Evolutionary conservation across 148 eudicot genomes (phyloP).

Genomic region (Camellia sinensis): DNA sequence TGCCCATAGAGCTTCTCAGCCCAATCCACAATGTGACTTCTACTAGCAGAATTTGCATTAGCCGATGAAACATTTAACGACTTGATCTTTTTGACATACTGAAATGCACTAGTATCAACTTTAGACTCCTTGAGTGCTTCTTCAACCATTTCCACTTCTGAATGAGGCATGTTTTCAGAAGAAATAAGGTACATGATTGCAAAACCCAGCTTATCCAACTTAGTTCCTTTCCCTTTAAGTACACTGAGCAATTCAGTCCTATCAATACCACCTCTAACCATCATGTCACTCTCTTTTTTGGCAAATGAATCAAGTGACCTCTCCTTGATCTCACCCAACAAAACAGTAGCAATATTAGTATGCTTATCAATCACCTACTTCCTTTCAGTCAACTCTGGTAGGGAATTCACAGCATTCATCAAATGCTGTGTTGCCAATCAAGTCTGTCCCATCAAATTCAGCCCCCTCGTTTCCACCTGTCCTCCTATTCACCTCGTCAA

Average conservation of each 20-base stretch:
- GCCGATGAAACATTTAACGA: conserved; percentile 81
- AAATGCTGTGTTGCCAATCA: conserved; percentile 91
- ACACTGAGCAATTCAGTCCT: conserved; percentile 68
- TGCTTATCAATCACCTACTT: conserved; percentile 92
- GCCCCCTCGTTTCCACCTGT: conserved; percentile 84
- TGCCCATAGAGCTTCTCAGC: conserved; percentile 93
- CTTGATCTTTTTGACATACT: conserved; percentile 89
- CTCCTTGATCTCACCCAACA: conserved; percentile 88
- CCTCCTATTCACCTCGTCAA: conserved; percentile 82
- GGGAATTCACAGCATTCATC: conserved; percentile 91
- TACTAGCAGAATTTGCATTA: conserved; percentile 76
- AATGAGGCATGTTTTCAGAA: conserved; percentile 61
- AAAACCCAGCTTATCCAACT: conserved; percentile 84
- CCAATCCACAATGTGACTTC: conserved; percentile 88
- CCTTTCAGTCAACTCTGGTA: conserved; percentile 92
- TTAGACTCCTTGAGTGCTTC: conserved; percentile 75
- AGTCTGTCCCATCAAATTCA: conserved; percentile 88
- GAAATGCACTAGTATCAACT: conserved; percentile 91
- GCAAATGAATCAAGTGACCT: conserved; percentile 87
- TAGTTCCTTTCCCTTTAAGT: conserved; percentile 83
- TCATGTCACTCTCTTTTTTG: conserved; percentile 88
- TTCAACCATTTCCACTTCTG: conserved; percentile 86
- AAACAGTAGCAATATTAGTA: conserved; percentile 81
- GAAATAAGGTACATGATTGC: conserved; percentile 90
- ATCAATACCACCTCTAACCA: conserved; percentile 86